Evolutionary conservation across 2,329 filamentous ascomycete genomes (phyloP).

Genomic region (Dactylellina sp.): DNA sequence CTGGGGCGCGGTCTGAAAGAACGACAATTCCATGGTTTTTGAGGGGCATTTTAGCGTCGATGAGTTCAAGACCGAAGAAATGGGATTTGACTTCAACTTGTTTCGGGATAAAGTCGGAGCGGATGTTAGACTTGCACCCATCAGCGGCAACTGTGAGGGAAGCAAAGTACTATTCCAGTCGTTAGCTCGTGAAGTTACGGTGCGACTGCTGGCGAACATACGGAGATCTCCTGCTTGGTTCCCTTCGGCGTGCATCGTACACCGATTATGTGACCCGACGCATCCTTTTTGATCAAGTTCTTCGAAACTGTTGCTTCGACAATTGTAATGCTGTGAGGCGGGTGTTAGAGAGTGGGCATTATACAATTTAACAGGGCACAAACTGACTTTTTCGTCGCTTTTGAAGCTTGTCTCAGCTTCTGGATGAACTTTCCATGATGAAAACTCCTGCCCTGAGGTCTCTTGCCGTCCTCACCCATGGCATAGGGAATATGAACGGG

Average conservation of each 20-base stretch:
- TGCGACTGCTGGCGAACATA: conserved; percentile 57
- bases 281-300: conserved; percentile 77
- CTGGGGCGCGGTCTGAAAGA: conserved; percentile 79
- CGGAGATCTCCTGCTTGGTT: conserved; percentile 61
- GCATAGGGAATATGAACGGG: conserved; percentile 81
- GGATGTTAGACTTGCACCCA: conserved; percentile 91
- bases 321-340: conserved; percentile 73
- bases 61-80: conserved; percentile 93
- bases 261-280: conserved; percentile 79
- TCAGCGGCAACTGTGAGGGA: conserved; percentile 89
- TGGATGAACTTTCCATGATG: conserved; percentile 95
- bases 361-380: background rate
- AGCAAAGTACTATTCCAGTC: conserved; percentile 78
- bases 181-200: conserved; percentile 9
- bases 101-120: conserved; percentile 78
- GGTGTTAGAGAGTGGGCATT: conserved; percentile 24
- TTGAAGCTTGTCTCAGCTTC: conserved; percentile 79
- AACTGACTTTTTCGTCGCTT: conserved; percentile 73
- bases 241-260: conserved; percentile 66
- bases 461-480: conserved; percentile 68
- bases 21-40: conserved; percentile 87
- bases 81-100: conserved; percentile 80
- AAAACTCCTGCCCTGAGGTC: conserved; percentile 81
- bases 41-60: conserved; percentile 82
- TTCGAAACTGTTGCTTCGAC: conserved; percentile 85